Evolutionary conservation across 2,329 filamentous ascomycete species (phyloP), one percentile per base, ranked within the genome.

Genomic region (Pestalotiopsis sp.): DNA sequence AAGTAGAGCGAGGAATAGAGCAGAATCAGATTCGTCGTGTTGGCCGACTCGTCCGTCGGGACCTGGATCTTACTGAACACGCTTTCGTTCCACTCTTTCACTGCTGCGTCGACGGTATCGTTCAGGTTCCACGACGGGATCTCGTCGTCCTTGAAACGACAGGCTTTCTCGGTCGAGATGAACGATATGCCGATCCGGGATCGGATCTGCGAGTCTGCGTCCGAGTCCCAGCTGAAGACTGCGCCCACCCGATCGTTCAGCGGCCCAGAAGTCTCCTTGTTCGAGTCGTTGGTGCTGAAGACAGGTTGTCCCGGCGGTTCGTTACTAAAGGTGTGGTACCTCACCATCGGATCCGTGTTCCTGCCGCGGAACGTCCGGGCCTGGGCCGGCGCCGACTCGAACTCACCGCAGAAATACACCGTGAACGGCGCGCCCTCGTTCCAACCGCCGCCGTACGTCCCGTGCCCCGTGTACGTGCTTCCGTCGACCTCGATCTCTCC

Each of bases 1-100:
- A 85, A 85, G 70, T 87, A 87, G 3, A 88, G 73, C 4, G 82
- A 84, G 1, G 84, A 83, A 73, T 88, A 88, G 3, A 88, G 74
- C 23, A 87, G 12, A 1, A 65, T 31, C 36, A 61, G 39, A 5
- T 41, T 66, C 23, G 57, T 65, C 45, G 27, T 52, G 57, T 65
- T 66, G 17, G 59, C 39, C 1, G 67, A 75, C 11, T 74, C 69
- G 14, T 77, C 75, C 9, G 76, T 60, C 4, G 64, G 55, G 12
- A 66, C 64, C 31, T 66, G 64, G 4, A 66, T 66, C 25, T 11
- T 9, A n/a, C 57, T 66, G 64, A 66, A 45, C 12, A 66, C 64
- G 25, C 41, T 52, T 3, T 66, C 20, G 20, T 66, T 66, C 64
- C 64, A 66, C 36, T 66, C 64, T 14, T 41, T 38, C n/a, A 66